Base-by-base conservation (phyloP, 2,329 filamentous ascomycete species). In the Beauveria brongniartii region DNA sequence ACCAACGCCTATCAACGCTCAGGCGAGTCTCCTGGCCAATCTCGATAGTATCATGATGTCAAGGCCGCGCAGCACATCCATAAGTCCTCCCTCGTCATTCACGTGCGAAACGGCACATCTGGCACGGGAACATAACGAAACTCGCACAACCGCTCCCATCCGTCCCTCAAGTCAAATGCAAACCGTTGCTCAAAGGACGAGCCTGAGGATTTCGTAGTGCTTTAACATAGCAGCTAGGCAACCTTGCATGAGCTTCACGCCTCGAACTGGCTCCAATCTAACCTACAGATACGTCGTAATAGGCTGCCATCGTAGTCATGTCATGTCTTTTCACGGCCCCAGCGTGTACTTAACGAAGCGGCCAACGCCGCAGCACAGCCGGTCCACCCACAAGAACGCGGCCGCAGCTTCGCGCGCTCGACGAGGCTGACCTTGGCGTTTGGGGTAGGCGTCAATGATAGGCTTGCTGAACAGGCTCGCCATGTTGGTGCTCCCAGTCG, bases 141-240 rank as follows among this genome's bases (percentile, higher is more conserved):
- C 43, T 68, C 51, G 66, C 72, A 74, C 41, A 75, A 65, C 10
- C 72, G 73, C 40, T 67, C 70, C 72, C 72, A 74, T 51, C 71
- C 71, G 37, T 74, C 69, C 22, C 70, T 67, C 34, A 73, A 67
- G 3, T 67, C 64, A 63, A 69, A 71, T 56, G 73, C 68, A 51
- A 73, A 46, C 61, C 67, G 59, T 18, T 56, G 55, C n/a, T 71
- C 69, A 12, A 48, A 3, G 70, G 14, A 73, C 71, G 60, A 71
- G 48, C 48, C 55, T 64, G 16, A 73, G 51, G 3, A 69, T 67
- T 1, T 66, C 69, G 54, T 71, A 69, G 63, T 73, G 71, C 20
- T 54, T 28, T n/a, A n/a, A 10, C 54, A 41, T 63, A 62, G 24
- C 54, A 53, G 3, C 12, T 50, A 6, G 48, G 47, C 30, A 58